phyloP scores from a whole-genome alignment of 306 rosid species.

The Casuarina equisetifolia region DNA sequence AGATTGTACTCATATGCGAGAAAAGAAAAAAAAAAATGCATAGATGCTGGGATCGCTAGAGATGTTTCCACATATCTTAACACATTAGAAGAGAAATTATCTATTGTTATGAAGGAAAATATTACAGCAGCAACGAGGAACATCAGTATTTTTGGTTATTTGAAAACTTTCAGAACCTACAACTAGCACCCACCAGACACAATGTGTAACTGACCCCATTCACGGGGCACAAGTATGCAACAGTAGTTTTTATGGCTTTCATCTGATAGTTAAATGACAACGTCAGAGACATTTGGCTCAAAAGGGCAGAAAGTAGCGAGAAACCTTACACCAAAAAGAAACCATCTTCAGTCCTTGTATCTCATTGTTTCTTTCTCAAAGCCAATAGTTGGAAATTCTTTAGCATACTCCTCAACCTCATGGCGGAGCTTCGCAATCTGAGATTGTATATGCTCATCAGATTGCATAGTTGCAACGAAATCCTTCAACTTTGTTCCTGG shows the following conservation, averaged over 20 bases:
- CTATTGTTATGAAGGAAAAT: too few relatives aligned
- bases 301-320: not conserved
- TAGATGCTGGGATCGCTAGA: too few relatives aligned
- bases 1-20: not conserved
- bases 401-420: slow-evolving; percentile 81
- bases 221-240: not conserved
- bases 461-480: slow-evolving; percentile 69
- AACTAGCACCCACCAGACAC: too few relatives aligned
- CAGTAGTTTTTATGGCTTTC: not conserved
- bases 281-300: not conserved
- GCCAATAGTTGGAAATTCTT: slow-evolving; percentile 81
- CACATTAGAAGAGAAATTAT: too few relatives aligned
- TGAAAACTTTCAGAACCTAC: too few relatives aligned
- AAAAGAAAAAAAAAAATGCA: not conserved
- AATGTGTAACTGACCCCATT: too few relatives aligned
- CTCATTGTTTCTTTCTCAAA: slow-evolving; percentile 78
- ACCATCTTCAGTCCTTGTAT: slow-evolving; percentile 52
- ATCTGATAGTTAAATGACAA: not conserved
- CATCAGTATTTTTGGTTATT: too few relatives aligned
- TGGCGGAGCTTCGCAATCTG: slow-evolving; percentile 60
- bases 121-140: too few relatives aligned
- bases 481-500: slow-evolving; percentile 89
- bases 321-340: slow-evolving; percentile 3
- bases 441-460: slow-evolving; percentile 58
- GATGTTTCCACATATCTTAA: too few relatives aligned